Conservation (phyloP, 768 basidiomycete species). For the Kwoniella heveanensis region DNA sequence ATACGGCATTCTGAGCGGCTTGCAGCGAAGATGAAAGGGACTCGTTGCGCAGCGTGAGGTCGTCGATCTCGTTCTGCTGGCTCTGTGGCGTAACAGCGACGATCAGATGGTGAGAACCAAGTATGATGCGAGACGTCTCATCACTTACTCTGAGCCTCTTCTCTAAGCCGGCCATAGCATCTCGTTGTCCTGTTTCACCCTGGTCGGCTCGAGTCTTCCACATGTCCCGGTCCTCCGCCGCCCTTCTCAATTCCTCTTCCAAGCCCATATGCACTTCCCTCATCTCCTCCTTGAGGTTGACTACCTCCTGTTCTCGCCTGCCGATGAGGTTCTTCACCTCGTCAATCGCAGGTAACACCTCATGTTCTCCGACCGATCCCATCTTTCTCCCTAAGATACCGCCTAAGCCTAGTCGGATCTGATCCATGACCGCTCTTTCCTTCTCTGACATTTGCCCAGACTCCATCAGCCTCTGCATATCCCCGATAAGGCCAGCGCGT, state of each 20-base stretch:
- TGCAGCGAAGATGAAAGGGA: conserved; percentile 43
- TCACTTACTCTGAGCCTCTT: conserved; percentile 40
- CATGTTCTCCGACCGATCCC: conserved; percentile 27
- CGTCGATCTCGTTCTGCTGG: conserved; percentile 42
- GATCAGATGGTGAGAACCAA: no score
- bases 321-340: conserved; percentile 39
- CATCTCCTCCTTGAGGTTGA: conserved; percentile 49
- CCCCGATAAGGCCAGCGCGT: conserved; percentile 23
- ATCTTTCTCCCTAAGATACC: conserved; percentile 30
- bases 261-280: conserved; percentile 53
- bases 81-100: conserved; percentile 29
- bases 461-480: conserved; percentile 25
- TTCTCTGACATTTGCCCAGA: conserved; percentile 28
- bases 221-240: conserved; percentile 47
- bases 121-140: background rate
- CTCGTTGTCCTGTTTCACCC: conserved; percentile 20
- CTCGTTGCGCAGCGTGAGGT: conserved; percentile 47
- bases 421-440: conserved; percentile 37
- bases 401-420: conserved; percentile 30
- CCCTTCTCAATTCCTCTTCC: conserved; percentile 51
- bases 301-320: conserved; percentile 46
- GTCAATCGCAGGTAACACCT: conserved; percentile 38
- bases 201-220: conserved; percentile 44
- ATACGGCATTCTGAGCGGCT: conserved; percentile 44
- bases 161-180: conserved; percentile 27